Evolutionary conservation across 2,329 filamentous ascomycete species (phyloP), one percentile per base, ranked within the genome.

Genomic region (Epichloe coenophiala): DNA sequence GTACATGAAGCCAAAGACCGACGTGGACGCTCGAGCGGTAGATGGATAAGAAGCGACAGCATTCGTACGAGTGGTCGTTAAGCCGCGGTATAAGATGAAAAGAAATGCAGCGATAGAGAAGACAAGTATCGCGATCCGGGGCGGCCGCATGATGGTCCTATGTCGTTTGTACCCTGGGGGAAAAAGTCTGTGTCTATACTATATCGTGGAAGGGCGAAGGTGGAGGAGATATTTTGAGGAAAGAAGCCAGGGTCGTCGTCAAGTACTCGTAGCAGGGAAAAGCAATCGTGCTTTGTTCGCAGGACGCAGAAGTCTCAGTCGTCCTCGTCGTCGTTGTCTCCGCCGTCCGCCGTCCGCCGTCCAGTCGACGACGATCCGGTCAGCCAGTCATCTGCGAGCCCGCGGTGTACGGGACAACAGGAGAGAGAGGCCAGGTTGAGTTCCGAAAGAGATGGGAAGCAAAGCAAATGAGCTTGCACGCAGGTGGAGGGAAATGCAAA

Each of bases 1-100:
- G 56, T 83, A 83, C 67, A 87, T 81, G 56, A 87, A 71, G 39
- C 65, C 60, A 57, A 65, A 65, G 38, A 65, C 55, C 6, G 63
- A 60, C 43, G 58, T 61, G 43, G 54, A 54, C 27, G 58, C 47
- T 44, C 54, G 55, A 45, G 55, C 35, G 36, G 55, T 56, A 41
- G 60, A 47, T 45, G 60, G 57, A 52, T 59, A 57, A 42, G 57
- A 53, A 40, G 53, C 57, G 57, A 37, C 51, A 11, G 56, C 58
- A 51, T 59, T 57, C 45, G 57, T 52, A 49, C 58, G 60, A 33
- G 58, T 55, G 47, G 62, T 53, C n/a, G 67, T 67, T 57, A 79
- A 60, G 53, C 74, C 70, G 56, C 76, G 76, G 60, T 72, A 75
- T 55, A 78, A 64, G 59, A 80, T 68, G 63, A 80, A 77, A 58